phyloP scores from a whole-genome alignment of 352 stramenopile species.

The Globisporangium mamillatum region DNA sequence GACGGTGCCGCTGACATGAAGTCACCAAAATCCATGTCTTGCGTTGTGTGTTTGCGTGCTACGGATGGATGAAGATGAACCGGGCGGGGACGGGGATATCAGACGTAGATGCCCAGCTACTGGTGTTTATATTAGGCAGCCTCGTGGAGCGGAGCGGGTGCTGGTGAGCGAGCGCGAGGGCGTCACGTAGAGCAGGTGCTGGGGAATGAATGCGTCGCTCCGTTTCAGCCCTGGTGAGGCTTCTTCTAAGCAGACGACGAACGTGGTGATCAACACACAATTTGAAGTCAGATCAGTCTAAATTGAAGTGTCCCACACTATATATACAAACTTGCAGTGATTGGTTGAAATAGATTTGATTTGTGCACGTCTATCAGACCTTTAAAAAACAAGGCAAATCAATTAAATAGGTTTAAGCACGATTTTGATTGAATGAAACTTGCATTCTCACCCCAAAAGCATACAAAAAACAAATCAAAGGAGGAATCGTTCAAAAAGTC shows the following conservation, averaged over 20 bases:
- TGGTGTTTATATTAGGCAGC: not conserved
- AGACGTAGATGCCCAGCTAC: not conserved
- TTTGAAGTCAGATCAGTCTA: not conserved
- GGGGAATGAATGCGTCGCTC: not conserved
- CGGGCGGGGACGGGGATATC: not conserved
- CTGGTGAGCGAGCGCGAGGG: not conserved
- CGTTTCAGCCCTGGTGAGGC: not conserved
- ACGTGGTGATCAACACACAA: slow-evolving; percentile 1
- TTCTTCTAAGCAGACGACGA: not conserved
- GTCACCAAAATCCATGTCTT: slow-evolving; percentile 21
- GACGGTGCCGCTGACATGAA: slow-evolving; percentile 13
- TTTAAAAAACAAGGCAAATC: too few species aligned
- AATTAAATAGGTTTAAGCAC: too few species aligned
- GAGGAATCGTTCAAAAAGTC: too few species aligned
- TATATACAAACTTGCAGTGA: not conserved
- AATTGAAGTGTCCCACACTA: not conserved
- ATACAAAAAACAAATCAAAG: too few species aligned
- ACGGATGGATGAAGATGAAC: not conserved
- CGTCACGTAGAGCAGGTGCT: not conserved
- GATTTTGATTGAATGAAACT: too few species aligned
- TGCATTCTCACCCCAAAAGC: too few species aligned
- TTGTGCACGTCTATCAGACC: not conserved
- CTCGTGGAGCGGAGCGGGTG: not conserved
- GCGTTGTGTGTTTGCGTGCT: not conserved
- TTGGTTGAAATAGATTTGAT: not conserved